These are phyloP conservation scores for Adenanthera pavonina DNA, from an alignment of 306 rosid genomes.

Conservation along the genomic window DNA sequence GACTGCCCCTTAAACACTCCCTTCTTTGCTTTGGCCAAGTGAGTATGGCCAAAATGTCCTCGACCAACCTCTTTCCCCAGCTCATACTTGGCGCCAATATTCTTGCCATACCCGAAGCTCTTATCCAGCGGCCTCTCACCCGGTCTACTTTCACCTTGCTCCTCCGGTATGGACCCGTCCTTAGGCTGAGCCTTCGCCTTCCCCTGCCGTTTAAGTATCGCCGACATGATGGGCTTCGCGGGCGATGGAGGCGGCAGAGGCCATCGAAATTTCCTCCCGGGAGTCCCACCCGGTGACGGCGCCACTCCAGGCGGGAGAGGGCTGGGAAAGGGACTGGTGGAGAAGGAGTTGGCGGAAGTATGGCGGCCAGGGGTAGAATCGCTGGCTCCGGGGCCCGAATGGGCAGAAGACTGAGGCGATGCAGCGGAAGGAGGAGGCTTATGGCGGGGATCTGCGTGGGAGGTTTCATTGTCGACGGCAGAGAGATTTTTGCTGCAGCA, in stretches of 20 bases:
- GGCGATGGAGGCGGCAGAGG: slow-evolving; percentile 93
- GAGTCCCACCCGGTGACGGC: slow-evolving; percentile 82
- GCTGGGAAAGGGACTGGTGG: slow-evolving; percentile 65
- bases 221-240: slow-evolving; percentile 92
- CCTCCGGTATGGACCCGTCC: slow-evolving; percentile 89
- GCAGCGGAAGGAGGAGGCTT: slow-evolving; percentile 19
- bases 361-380: slow-evolving; percentile 50
- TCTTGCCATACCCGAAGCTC: slow-evolving; percentile 83
- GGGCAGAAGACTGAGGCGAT: slow-evolving; percentile 21
- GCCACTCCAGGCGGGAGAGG: slow-evolving; percentile 81
- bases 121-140: slow-evolving; percentile 77
- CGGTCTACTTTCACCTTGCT: slow-evolving; percentile 51
- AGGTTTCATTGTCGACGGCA: slow-evolving; percentile 57
- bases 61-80: slow-evolving; percentile 91
- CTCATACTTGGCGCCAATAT: slow-evolving; percentile 80
- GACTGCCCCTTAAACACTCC: slow-evolving; percentile 86
- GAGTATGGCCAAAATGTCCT: slow-evolving; percentile 96
- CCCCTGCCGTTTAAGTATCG: slow-evolving; percentile 62
- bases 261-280: slow-evolving; percentile 86
- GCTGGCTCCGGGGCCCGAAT: slow-evolving; percentile 39
- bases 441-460: slow-evolving; percentile 37
- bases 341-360: slow-evolving; percentile 66
- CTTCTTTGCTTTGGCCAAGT: slow-evolving; percentile 82
- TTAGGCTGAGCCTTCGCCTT: slow-evolving; percentile 61
- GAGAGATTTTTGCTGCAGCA: slow-evolving; percentile 71